Base-by-base conservation (phyloP, 148 eudicot genomes). In the Heliosperma pusillum region DNA sequence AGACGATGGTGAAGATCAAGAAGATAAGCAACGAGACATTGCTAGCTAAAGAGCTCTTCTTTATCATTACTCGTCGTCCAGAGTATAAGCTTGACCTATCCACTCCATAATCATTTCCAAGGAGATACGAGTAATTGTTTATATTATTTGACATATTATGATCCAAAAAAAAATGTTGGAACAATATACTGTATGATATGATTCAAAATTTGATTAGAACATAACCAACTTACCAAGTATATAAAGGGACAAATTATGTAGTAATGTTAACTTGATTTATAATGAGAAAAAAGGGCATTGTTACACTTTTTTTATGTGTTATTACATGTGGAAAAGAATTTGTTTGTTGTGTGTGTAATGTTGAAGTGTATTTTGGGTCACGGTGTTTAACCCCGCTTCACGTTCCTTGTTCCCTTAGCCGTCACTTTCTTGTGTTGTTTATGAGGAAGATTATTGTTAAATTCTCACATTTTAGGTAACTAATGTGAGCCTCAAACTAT, bases 1-100 rank as follows among this genome's bases (percentile, higher is more conserved):
- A 24, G 9, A 86, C 7, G 66, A 89, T 58, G 69, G 74, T 22
- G 74, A 83, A 57, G 77, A 73, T 63, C 74, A 82, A 44, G 68
- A 76, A 69, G 21, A 74, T 55, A 24, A 78, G 19, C 22, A 80
- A 7, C 47, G 73, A 1, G 45, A 61, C 26, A 24, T 77, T 66
- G 12, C 22, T n/a, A 6, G 36, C 79, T 10, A 62, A 10, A 40
- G 69, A 50, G 19, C 80, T 57, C 52, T 42, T 42, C 67, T 62
- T 70, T 17, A 40, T 19, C 8, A 4, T 24, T 67, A 17, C 9
- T 27, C 56, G 57, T 44, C 44, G 22, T 12, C 75, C 60, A 12
- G 73, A 22, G 16, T 20, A 24, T 40, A 36, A 42, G 24, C 45
- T 44, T 9, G 78, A 36, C 57, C 62, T 20, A n/a, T 61, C 27